Evolutionary conservation across 495 filamentous ascomycete species (phyloP), one percentile per base, ranked within the genome.

Genomic region (Cudoniella acicularis): DNA sequence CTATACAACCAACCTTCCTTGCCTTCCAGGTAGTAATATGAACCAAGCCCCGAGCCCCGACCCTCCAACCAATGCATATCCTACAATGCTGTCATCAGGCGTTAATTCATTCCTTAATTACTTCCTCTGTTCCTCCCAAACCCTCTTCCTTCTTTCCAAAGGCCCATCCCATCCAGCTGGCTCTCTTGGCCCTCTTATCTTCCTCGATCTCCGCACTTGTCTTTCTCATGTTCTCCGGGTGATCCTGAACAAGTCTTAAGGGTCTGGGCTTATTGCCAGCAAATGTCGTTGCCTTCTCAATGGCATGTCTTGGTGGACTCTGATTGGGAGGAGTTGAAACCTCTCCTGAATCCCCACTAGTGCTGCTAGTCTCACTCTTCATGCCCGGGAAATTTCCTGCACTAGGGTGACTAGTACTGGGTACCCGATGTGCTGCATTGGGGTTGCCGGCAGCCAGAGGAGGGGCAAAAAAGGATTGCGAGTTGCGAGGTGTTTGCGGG

Each of bases 251-350:
- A 10, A 98, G 79, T 42, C 93, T 78, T 67, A 98, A 73, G 0
- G 94, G 94, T 26, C 94, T 81, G 50, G 95, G 80, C 66, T 90
- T 91, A 62, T 85, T 92, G 3, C 87, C 88, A 1, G 77, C 77
- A 52, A 86, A 77, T 10, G 80, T 84, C 2, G 79, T 81, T 13
- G 63, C 69, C 58, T 73, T 77, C 70, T 89, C 85, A 41, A 85
- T 83, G 73, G 87, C 85, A 16, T 16, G 43, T 18, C 82, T 69
- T 52, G 76, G 80, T 27, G 80, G 79, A 55, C 79, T 80, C 57
- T 75, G 79, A 24, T 70, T 75, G 67, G 62, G 61, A 11, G 41
- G 84, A 74, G 51, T 80, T 79, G 64, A 77, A 78, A 54, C 81
- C 54, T 82, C 76, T 43, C 78, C 77, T 25, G 79, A 82, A 26